A percentile compares a stretch with the other conserved stretches of the same genome.
Conservation (phyloP, 768 basidiomycete species). For the Lepiota brunneoincarnata region DNA sequence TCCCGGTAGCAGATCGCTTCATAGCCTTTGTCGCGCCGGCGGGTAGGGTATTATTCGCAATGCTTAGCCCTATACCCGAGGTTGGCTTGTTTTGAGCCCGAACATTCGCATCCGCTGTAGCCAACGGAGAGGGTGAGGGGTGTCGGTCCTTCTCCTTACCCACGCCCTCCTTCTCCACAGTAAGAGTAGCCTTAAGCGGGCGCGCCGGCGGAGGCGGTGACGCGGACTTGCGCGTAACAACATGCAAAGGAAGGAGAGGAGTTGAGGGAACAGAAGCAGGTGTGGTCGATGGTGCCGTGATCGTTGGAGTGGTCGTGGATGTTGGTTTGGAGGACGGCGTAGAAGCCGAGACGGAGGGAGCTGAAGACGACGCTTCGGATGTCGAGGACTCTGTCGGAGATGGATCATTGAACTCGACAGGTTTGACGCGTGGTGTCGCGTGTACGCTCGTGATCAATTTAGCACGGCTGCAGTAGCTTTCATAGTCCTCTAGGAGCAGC, state of each 20-base stretch:
- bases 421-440: constrained; percentile 75
- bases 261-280: constrained; percentile 24
- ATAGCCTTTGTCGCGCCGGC: constrained; percentile 54
- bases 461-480: constrained; percentile 83
- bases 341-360: constrained; percentile 20
- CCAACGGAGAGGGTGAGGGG: constrained; percentile 65
- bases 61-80: constrained; percentile 31
- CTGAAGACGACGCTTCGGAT: constrained; percentile 18
- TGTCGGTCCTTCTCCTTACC: constrained; percentile 54
- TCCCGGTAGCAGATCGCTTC: constrained; percentile 62
- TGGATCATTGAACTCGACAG: constrained; percentile 65
- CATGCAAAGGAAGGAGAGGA: constrained; percentile 34
- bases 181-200: constrained; percentile 37
- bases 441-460: constrained; percentile 89
- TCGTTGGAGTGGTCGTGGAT: constrained; percentile 17
- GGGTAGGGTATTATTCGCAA: constrained; percentile 27
- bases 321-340: constrained; percentile 17
- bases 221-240: constrained; percentile 41
- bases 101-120: constrained; percentile 71
- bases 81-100: constrained; percentile 30
- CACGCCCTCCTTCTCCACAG: constrained; percentile 37
- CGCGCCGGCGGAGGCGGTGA: constrained; percentile 39
- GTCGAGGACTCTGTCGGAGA: constrained; percentile 17
- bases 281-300: constrained; percentile 21
- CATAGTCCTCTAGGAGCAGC: constrained; percentile 85